Base-by-base conservation (phyloP, 73 alveolate genomes). In the Paramecium octaurelia region DNA sequence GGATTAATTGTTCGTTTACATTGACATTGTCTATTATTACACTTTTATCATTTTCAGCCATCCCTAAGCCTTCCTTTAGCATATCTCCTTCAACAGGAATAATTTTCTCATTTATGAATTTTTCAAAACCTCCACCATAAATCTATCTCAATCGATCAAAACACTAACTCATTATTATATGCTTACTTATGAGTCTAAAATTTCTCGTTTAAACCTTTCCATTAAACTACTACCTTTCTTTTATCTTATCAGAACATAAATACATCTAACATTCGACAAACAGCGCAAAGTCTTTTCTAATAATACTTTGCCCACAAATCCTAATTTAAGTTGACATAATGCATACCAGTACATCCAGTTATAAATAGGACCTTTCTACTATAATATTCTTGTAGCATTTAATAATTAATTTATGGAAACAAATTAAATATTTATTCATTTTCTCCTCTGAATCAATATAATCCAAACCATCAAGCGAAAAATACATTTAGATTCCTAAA, bases 241-340 rank as follows among this genome's bases (percentile, higher is more conserved):
- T 58, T 94, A 80, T 80, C 96, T 86, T n/a, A 96, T 93, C 88
- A 93, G 92, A 24, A 95, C 91, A 92, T 91, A 96, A 50, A 96
- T 77, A 21, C 90, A 46, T 57, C 92, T 38, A 29, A 96, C 92
- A 23, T 89, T 95, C 1, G 98, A 95, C 6, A 96, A 87, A 44
- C 96, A 76, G 48, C 96, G 92, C 54, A 95, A 68, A 24, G 94
- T 57, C 92, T 95, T 95, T 90, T 96, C 99, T 29, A 95, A 93
- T 5, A 95, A 40, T 46, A 95, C 99, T 91, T 96, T 96, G 68
- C 99, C 99, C 50, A 96, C 92, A 88, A 96, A 96, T 24, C 99
- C 99, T 80, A 20, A 43, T 14, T 14, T 14, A 38, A 1, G 21
- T 8, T 31, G 10, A 20, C 4, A 18, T 14, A 5, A 2, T 80